Evolutionary conservation across 2,329 filamentous ascomycete genomes (phyloP), one percentile per base, ranked within the genome.

Genomic region (Cryphonectria carpinicola): DNA sequence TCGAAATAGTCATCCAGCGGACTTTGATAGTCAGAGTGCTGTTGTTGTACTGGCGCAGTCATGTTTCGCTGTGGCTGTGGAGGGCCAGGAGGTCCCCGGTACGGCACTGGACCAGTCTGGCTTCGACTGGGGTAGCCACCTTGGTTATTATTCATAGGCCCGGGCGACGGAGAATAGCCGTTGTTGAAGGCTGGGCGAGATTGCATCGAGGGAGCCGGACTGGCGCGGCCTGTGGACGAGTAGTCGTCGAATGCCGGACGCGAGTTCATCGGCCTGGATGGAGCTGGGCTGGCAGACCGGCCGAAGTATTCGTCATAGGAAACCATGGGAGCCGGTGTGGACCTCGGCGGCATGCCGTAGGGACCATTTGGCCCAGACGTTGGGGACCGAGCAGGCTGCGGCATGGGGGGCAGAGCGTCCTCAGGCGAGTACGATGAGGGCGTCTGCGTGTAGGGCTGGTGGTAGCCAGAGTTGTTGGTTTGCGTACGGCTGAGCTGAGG

Each of bases 1-100:
- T 73, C 39, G 25, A 39, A 58, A 32, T 72, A 72, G 14, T 72
- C 70, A 28, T 64, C 65, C 22, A 62, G 66, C 39, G 69, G 41
- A 19, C 41, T 52, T 25, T 68, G 66, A n/a, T 71, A 71, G 6
- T 61, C 52, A 49, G 46, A 49, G 22, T 66, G 62, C 28, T 65
- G 63, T 37, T 65, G 54, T 32, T 73, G 74, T 37, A 76, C 69
- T 0, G 80, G 80, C 1, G 78, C 78, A 13, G 79, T 81, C 79
- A 80, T 80, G 71, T 78, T 78, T 35, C 79, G 75, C 69, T 78
- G 76, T 1, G 78, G 80, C 41, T 28, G 37, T 37, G 74, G 76
- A 14, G 72, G 71, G 4, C 72, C 70, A 3, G 69, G 74, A 1
- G 75, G 75, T 7, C 75, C 72, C 1, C 74, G 73, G 39, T 61